Base-by-base conservation (phyloP, 371 early-diverging fungal species). In the Smittium culicis region DNA sequence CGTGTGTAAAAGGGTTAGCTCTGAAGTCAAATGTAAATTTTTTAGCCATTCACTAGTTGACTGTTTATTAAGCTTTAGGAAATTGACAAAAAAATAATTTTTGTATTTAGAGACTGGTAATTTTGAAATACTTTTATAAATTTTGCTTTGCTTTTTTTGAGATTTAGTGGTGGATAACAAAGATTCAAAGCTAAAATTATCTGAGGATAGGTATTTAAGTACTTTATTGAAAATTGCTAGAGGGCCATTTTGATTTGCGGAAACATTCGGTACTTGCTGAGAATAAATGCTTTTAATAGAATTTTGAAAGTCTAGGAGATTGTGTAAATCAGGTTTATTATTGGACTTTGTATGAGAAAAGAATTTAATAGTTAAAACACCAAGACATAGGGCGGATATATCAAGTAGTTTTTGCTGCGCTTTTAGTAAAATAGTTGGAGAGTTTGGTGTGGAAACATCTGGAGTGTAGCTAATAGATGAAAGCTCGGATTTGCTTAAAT, bases 11-110 rank as follows among this genome's bases (percentile, higher is more conserved):
- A 63, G 63, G 5, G 63, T 32, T 33, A 63, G 14, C 33, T 63
- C 63, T 2, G 35, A 34, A 32, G 63, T 63, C 25, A 63, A 33
- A 27, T 63, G 63, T 30, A 63, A 35, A 32, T 33, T 63, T 33
- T 63, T 63, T 30, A 63, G 63, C 63, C 63, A 63, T 33, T 63
- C 63, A 33, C 63, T 63, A 27, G 35, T 45, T 45, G 45, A 11
- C 20, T 45, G 45, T 45, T 45, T 45, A 20, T 45, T 45, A 20
- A 20, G 20, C 20, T 45, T 45, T 5, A 20, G 45, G 5, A 20
- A 20, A 45, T 20, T 45, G 11, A 45, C 45, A 45, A 45, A 45
- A 45, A 45, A 45, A 20, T 20, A 20, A 20, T 45, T 20, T 20
- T 45, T 45, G 20, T 45, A 45, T 20, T 20, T 5, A 20, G 45